Base-by-base conservation (phyloP, 352 stramenopile species). In the Phytophthora hibernalis region DNA sequence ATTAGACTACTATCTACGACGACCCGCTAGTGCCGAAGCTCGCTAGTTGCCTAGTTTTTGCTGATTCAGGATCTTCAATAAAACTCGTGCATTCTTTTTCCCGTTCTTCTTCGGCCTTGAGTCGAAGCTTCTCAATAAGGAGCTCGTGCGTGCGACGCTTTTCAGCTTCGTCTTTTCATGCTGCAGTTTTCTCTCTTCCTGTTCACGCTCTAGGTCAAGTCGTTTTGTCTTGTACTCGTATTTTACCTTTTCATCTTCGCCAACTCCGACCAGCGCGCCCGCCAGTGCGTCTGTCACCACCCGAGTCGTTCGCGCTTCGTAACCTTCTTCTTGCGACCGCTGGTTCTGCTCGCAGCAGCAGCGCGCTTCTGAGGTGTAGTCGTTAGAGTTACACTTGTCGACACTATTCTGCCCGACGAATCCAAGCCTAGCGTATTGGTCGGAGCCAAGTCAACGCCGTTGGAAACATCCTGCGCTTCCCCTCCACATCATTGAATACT, bases 151-250 rank as follows among this genome's bases (percentile, higher is more conserved):
- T 11, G 11, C 38, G 38, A 11, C 38, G 38, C 3, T 21, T 45
- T 45, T 45, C 16, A 21, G 16, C 38, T 18, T 45, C 38, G 9
- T 45, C 38, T 45, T 13, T 24, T 21, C 3, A 45, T 24, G 38
- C 18, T 21, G 16, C 5, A 16, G 15, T 11, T 18, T n/a, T 8
- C 24, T 45, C 16, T 45, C 16, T 5, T 21, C 38, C 8, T 21
- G 16, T 8, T 45, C 38, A 5, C 38, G 38, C n/a, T 50, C 21
- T 15, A 50, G 16, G 8, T 31, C 11, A 2, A 50, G 20, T 10
- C 43, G 43, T 18, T 50, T n/a, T 16, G n/a, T 45, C n/a, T 45
- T 45, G n/a, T 45, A 45, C 38, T n/a, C 16, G 9, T 45, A 45
- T 45, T 21, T 45, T 7, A 15, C 16, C 18, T n/a, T 45, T 1